Base-by-base conservation (phyloP, 345 rosid genomes). In the Noccaea caerulescens region DNA sequence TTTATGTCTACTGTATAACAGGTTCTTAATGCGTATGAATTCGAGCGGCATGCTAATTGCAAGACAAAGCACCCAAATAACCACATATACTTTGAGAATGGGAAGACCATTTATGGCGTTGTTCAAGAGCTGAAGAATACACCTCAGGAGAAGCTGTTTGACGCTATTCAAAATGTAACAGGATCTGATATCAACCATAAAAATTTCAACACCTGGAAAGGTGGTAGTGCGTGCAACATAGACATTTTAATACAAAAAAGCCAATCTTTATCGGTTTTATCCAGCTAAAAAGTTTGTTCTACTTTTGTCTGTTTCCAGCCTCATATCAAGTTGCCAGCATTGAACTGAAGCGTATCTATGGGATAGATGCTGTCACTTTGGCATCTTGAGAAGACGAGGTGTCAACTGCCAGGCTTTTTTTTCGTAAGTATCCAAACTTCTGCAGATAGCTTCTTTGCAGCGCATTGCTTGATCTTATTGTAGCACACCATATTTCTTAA, bases 51-150 rank as follows among this genome's bases (percentile, higher is more conserved):
- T 79, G 96, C 97, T 69, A 80, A 85, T 73, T 86, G 89, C 86
- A 93, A 93, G 76, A 88, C 98, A 61, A 90, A 90, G 72, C 98
- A 93, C 80, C 98, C 98, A 2, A 93, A 93, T 77, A 90, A 86
- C 84, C 98, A 87, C 77, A 90, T 93, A 63, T 90, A 80, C 84
- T 93, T 90, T 51, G 96, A 90, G 77, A 93, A 88, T 79, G 97
- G 98, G 46, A 93, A 90, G 89, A 90, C 97, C 11, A 84, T 93
- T 54, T 90, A 90, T 83, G 93, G 85, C 66, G 86, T 93, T 66
- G 97, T 90, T 56, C 97, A 88, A 81, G 98, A 88, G 82, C 79
- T 90, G 73, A 84, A 86, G 80, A 86, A 84, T 79, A 88, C 93
- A 39, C 97, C 96, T 30, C 88, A 84, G 75, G 86, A 83, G 76